Base-by-base conservation (phyloP, 2,329 filamentous ascomycete genomes). In the Cryphonectria carpinicola region DNA sequence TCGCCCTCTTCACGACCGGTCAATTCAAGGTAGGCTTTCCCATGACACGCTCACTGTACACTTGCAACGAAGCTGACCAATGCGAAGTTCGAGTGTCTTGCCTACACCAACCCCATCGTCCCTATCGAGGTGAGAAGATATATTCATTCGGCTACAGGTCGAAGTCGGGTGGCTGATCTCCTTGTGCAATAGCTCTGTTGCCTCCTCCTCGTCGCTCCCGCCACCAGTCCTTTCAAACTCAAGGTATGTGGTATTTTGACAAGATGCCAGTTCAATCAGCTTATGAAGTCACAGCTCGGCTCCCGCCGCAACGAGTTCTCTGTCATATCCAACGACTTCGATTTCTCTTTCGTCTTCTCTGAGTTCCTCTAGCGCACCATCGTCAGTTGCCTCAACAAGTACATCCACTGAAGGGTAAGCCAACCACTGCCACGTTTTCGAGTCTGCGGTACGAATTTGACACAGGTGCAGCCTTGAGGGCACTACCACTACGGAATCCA, bases 361-460 rank as follows among this genome's bases (percentile, higher is more conserved):
- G 49, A 25, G 28, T 11, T 4, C 39, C 22, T 60, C 66, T 8
- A 71, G 62, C 54, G 63, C 41, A 35, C 13, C 58, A 8, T 4
- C 41, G 10, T 41, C 68, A 17, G 28, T 17, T 19, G 49, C 58
- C 25, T 56, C 65, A 3, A 22, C 32, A 39, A 28, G 37, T 32
- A 17, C 52, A 28, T 54, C 56, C 25, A 37, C 46, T 22, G 69
- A 72, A 67, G 71, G 54, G 71, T 72, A 65, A 72, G 69, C 43
- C 14, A 41, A 14, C 13, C 66, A 43, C 63, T 49, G 17, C 56
- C 60, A 46, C 25, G 5, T 54, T 11, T 52, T 22, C 6, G 58
- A 66, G 66, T 69, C 63, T 69, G 35, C 66, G 69, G 69, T 72
- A 72, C 71, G 71, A 72, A 72, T 72, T 72, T 72, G 71, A 72